Evolutionary conservation across 1,139 yeast genomes (phyloP), one percentile per base, ranked within the genome.

Genomic region (Geotrichum aggregatum): DNA sequence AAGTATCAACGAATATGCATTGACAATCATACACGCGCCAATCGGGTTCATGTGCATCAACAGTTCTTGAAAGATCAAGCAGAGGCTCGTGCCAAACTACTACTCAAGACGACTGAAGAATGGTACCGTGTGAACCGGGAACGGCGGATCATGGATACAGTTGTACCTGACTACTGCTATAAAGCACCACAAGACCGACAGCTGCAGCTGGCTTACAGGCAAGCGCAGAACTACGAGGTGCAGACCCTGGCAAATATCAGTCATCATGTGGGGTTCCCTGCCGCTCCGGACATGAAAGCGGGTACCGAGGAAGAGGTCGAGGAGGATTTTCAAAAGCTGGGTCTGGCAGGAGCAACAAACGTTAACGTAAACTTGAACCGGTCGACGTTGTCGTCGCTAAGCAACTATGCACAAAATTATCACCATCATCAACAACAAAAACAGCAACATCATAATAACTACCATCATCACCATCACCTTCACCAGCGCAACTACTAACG

Each of bases 61-160:
- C 88, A 89, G 66, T 89, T 80, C 66, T 71, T 80, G 65, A 85
- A 84, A 62, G 78, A 80, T 57, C 72, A 80, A 45, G 81, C 83
- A 63, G 95, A 89, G 64, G 69, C 78, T 46, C 84, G 91, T 58
- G 77, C 78, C 54, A 73, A 75, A 35, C 75, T 88, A 74, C 76
- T 92, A 50, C 76, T 80, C 54, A 77, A 80, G 16, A 87, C 96
- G 3, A 91, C 98, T 1, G 80, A 87, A 47, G 77, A 82, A 59
- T 92, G 98, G 98, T 92, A 92, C 71, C 84, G 86, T 60, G 86
- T 91, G 63, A 91, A 91, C 68, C 82, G 84, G 62, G 98, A 92
- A 67, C 76, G 98, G 60, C 78, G 95, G 59, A 83, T 82, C 52
- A 77, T 89, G 80, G 98, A 91, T 66, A 80, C 83, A 59, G 67